phyloP scores from a whole-genome alignment of 1,139 yeast genomes.

The Geotrichum candidum region DNA sequence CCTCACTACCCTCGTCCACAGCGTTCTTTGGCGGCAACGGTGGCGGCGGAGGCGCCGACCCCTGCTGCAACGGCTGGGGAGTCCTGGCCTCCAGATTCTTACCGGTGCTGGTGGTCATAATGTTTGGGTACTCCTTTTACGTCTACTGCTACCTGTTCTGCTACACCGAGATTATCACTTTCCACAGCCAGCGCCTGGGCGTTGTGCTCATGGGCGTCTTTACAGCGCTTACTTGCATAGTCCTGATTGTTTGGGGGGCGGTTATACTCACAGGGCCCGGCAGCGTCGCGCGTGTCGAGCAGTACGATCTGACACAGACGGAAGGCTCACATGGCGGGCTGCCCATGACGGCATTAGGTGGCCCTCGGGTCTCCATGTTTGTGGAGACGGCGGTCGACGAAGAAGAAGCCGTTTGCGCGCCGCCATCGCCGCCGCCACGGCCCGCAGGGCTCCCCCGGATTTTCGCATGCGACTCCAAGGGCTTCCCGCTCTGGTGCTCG shows the following conservation, averaged over 20 bases:
- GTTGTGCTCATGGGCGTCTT: constrained; percentile 30
- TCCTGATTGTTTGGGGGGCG: constrained; percentile 24
- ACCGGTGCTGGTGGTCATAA: constrained; percentile 26
- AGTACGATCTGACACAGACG: not conserved
- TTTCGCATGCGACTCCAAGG: constrained; percentile 39
- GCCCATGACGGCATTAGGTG: too few species aligned
- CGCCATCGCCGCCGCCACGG: constrained; percentile 25
- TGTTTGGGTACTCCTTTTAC: constrained; percentile 31
- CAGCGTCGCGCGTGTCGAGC: constrained; percentile 11
- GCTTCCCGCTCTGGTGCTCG: constrained; percentile 55
- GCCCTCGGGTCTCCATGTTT: not conserved
- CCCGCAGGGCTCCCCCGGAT: constrained; percentile 20
- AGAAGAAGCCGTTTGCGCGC: not conserved
- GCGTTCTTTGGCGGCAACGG: not conserved
- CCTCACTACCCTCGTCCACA: not conserved
- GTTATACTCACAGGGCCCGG: constrained; percentile 35
- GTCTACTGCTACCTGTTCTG: constrained; percentile 34
- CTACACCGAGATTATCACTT: constrained; percentile 28
- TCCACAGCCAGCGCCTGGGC: constrained; percentile 23
- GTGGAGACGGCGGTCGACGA: not conserved
- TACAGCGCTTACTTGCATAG: constrained; percentile 21
- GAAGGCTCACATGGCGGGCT: not conserved
- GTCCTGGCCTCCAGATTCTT: not conserved
- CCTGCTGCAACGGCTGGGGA: not conserved
- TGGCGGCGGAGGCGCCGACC: not conserved